Evolutionary conservation across 2,329 filamentous ascomycete genomes (phyloP).

Genomic region (Monosporascus sp.): DNA sequence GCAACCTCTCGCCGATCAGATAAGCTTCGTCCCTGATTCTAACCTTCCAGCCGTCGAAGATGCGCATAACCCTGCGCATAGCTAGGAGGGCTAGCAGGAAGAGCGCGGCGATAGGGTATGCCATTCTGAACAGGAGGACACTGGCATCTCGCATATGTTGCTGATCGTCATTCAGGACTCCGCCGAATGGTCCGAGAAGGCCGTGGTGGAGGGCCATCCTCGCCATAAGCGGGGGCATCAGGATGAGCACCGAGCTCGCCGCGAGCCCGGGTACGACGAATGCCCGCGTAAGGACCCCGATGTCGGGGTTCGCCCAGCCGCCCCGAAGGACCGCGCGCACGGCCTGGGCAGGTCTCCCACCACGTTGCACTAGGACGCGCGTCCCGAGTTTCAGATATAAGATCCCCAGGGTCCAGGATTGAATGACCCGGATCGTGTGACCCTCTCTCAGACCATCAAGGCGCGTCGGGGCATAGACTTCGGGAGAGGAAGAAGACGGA

Average conservation of each 20-base stretch:
- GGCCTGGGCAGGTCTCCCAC: constrained; percentile 65
- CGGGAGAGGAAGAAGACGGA: constrained; percentile 10
- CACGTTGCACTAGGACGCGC: constrained; percentile 63
- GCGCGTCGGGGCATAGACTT: constrained; percentile 20
- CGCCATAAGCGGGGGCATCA: constrained; percentile 58
- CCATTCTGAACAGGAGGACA: constrained; percentile 46
- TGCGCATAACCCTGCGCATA: constrained; percentile 48
- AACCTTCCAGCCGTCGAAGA: constrained; percentile 71
- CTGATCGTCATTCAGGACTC: constrained; percentile 13
- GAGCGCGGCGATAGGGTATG: constrained; percentile 64
- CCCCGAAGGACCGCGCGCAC: constrained; percentile 67
- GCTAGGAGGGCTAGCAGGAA: constrained; percentile 40
- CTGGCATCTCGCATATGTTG: constrained; percentile 19
- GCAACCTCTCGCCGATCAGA: constrained; percentile 85
- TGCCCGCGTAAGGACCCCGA: constrained; percentile 72
- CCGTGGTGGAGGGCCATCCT: constrained; percentile 36
- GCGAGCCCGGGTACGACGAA: constrained; percentile 74
- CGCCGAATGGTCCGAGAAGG: constrained; percentile 3
- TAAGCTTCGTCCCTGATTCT: constrained; percentile 93
- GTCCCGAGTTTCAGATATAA: constrained; percentile 80
- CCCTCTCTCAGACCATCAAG: constrained; percentile 25
- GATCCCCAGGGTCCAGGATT: constrained; percentile 90
- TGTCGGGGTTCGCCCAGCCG: constrained; percentile 76
- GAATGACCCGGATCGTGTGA: constrained; percentile 80
- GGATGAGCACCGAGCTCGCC: constrained; percentile 57